These are phyloP conservation scores for Berkeleyomyces rouxiae DNA, from an alignment of 2,329 filamentous ascomycete species.

Conservation along the genomic window DNA sequence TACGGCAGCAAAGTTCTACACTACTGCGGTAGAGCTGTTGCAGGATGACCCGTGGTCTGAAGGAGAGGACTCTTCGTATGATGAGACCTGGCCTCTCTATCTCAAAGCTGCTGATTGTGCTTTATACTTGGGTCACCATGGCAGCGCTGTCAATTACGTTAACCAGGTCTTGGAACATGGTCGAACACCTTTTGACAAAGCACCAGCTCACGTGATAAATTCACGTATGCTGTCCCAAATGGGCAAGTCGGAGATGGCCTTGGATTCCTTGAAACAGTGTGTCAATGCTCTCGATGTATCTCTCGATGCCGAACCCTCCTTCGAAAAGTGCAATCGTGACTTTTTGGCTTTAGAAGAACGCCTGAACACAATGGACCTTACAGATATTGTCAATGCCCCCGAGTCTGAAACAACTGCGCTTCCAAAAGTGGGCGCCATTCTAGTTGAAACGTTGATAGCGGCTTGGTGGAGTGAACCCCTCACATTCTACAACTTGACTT, in stretches of 20 bases:
- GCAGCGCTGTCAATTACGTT: conserved; percentile 51
- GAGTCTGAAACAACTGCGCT: conserved; percentile 33
- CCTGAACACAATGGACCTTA: conserved; percentile 40
- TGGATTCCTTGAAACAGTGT: conserved; percentile 54
- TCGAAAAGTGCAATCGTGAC: conserved; percentile 59
- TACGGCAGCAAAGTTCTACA: conserved; percentile 70
- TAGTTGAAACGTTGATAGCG: conserved; percentile 52
- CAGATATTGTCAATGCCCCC: conserved; percentile 23
- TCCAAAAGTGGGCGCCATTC: conserved; percentile 49
- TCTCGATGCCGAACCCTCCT: conserved; percentile 49
- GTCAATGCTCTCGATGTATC: conserved; percentile 51
- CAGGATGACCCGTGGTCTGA: conserved; percentile 67
- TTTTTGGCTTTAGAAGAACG: conserved; percentile 48
- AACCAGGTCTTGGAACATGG: conserved; percentile 53
- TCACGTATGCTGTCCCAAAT: conserved; percentile 61
- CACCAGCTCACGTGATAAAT: conserved; percentile 67
- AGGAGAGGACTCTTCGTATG: conserved; percentile 52
- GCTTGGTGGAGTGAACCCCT: conserved; percentile 59
- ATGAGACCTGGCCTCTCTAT: conserved; percentile 68
- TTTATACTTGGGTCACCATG: conserved; percentile 57
- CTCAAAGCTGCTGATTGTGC: conserved; percentile 70
- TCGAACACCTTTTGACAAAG: conserved; percentile 59
- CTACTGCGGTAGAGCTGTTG: conserved; percentile 58
- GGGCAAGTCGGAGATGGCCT: conserved; percentile 53
- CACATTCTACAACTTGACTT: conserved; percentile 53